Conservation (phyloP, 306 rosid genomes). For the Quercus parvula region DNA sequence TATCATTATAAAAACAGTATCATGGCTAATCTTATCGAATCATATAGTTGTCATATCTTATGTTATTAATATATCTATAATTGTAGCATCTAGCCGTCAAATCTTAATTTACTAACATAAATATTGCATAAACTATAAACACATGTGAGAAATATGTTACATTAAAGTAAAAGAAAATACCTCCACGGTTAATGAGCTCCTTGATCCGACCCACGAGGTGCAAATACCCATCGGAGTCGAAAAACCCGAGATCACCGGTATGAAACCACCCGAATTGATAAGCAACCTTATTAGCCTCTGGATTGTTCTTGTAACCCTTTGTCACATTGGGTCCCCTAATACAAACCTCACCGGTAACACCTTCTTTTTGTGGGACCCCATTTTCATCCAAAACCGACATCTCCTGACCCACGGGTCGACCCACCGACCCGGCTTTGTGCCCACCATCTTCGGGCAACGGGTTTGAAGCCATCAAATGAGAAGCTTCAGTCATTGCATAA, state of each 20-base stretch:
- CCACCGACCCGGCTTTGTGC: constrained; percentile 89
- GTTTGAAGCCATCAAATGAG: constrained; percentile 78
- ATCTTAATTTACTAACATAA: not conserved
- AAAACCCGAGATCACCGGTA: constrained; percentile 77
- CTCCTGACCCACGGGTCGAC: constrained; percentile 75
- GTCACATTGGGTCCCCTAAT: constrained; percentile 79
- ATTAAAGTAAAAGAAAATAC: constrained; percentile 26
- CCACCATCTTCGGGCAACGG: constrained; percentile 74
- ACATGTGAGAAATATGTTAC: too few relatives aligned
- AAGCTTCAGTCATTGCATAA: constrained; percentile 93
- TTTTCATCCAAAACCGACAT: constrained; percentile 55
- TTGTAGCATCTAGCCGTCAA: too few relatives aligned
- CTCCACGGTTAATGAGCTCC: constrained; percentile 96
- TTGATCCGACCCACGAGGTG: constrained; percentile 94
- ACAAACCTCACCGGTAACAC: constrained; percentile 66
- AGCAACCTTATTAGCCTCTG: constrained; percentile 53
- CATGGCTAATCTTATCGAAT: too few relatives aligned
- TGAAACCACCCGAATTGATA: constrained; percentile 84
- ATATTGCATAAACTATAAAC: not conserved
- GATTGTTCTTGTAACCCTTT: constrained; percentile 77
- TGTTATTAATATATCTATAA: too few relatives aligned
- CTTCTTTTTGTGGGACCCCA: constrained; percentile 39
- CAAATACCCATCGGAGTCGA: constrained; percentile 83
- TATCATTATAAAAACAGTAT: too few relatives aligned
- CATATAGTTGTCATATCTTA: too few relatives aligned